Base-by-base conservation (phyloP, 805 yeast genomes). In the Ogataea allantospora region DNA sequence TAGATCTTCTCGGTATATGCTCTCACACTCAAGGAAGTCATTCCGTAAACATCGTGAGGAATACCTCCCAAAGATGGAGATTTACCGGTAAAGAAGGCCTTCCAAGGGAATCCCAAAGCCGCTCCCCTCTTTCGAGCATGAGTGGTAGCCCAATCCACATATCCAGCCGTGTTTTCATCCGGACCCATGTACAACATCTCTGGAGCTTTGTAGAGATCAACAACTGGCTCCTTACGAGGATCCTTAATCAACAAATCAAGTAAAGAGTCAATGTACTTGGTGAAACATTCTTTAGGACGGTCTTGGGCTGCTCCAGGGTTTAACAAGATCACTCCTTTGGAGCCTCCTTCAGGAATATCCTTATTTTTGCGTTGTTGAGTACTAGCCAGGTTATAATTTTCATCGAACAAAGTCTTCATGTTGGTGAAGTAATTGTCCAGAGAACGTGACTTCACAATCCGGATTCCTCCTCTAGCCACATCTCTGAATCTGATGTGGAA, bases 341-440 rank as follows among this genome's bases (percentile, higher is more conserved):
- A 87, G 24, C 99, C 99, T 60, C 99, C 98, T 71, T 91, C 99
- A 33, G 99, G 98, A 43, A 91, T 93, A 69, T 91, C 99, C 70
- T 91, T 91, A 69, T 91, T 93, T 67, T 91, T 91, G 50, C 91
- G 77, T 69, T 93, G 99, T 67, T 91, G 99, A 29, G 99, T 91
- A 39, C 82, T 78, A 27, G 99, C 98, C 63, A 91, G 75, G 61
- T 89, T 89, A 67, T 93, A 91, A 67, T 93, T 91, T 66, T 91
- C 99, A 63, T 93, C 98, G 62, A 91, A 88, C 66, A 91, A 75
- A 53, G 86, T 85, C 51, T 95, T 80, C 48, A 83, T 82, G 58
- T 93, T 91, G 55, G 79, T 77, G 34, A 81, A 77, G 63, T 88
- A 93, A 34, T 88, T 88, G 65, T 93, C 98, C 42, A 69, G 67